phyloP scores from a whole-genome alignment of 148 eudicot genomes.

The Heliamphora exappendiculata region DNA sequence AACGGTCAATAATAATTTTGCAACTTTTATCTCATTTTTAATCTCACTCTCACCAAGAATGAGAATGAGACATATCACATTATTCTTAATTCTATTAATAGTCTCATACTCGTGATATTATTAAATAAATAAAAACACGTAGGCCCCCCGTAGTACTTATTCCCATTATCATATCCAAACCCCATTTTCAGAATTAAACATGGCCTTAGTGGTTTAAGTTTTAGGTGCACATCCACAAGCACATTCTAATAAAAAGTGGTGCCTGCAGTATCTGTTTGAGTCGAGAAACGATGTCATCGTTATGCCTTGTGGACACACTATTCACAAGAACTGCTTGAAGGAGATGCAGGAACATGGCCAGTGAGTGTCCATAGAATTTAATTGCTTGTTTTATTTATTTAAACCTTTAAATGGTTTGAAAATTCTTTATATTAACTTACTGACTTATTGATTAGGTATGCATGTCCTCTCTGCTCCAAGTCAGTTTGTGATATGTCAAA shows the following conservation, averaged over 20 bases:
- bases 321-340: slow-evolving; percentile 35
- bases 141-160: too few species aligned
- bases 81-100: too few species aligned
- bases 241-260: too few species aligned
- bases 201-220: too few species aligned
- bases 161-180: too few species aligned
- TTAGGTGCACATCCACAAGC: too few species aligned
- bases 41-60: too few species aligned
- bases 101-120: not conserved
- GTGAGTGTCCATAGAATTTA: slow-evolving; percentile 13
- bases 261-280: slow-evolving; percentile 35
- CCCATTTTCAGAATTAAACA: too few species aligned
- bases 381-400: not conserved
- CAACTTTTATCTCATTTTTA: too few species aligned
- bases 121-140: too few species aligned
- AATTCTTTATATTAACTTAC: not conserved
- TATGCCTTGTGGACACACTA: slow-evolving; percentile 39
- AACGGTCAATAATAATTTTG: too few species aligned
- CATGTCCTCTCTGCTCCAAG: slow-evolving; percentile 46
- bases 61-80: too few species aligned
- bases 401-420: not conserved
- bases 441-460: slow-evolving; percentile 23
- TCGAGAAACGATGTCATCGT: slow-evolving; percentile 26
- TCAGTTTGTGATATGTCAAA: slow-evolving; percentile 47
- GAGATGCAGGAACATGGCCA: slow-evolving; percentile 35